Base-by-base conservation (phyloP, 352 stramenopile species). In the Pythium dissimile region DNA sequence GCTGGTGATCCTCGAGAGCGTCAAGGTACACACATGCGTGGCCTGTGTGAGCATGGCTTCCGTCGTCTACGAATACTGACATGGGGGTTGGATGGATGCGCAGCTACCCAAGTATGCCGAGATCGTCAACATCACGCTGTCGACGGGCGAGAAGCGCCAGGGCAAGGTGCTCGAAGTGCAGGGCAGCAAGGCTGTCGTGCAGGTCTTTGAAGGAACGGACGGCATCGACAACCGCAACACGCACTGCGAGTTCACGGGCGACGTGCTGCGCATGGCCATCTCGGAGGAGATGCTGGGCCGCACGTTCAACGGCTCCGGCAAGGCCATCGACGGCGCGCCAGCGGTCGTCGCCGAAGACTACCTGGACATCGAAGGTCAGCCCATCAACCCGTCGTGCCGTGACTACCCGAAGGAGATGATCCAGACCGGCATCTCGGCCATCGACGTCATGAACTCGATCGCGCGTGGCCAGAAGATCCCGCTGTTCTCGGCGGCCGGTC, bases 381-480 rank as follows among this genome's bases (percentile, higher is more conserved):
- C 97, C 53, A 99, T 99, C 79, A 99, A 99, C 83, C 97, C 97
- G 32, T 99, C 88, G 53, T 98, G 95, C 66, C 93, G 97, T 78
- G 96, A 99, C 73, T 99, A 99, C 79, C 97, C 97, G 59, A 99
- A 99, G 84, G 96, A 97, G 66, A 99, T 99, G 97, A 99, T 99
- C 70, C 97, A 99, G 77, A 99, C 97, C 31, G 97, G 97, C 73
- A 99, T 99, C 62, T 99, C 96, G 26, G 97, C 97, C 52, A 99
- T 99, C 77, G 97, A 99, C 80, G 96, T 99, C 27, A 99, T 99
- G 97, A 99, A 99, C 88, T 98, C 94, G 48, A 98, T 99, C 61
- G 97, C 97, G 23, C 93, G 97, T 86, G 97, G 97, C 64, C 97
- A 99, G 75, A 99, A 99, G 77, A 99, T 99, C 72, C 97, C 97